Evolutionary conservation across 306 rosid species (phyloP), one percentile per base, ranked within the genome.

Genomic region (Calophaca sinica): DNA sequence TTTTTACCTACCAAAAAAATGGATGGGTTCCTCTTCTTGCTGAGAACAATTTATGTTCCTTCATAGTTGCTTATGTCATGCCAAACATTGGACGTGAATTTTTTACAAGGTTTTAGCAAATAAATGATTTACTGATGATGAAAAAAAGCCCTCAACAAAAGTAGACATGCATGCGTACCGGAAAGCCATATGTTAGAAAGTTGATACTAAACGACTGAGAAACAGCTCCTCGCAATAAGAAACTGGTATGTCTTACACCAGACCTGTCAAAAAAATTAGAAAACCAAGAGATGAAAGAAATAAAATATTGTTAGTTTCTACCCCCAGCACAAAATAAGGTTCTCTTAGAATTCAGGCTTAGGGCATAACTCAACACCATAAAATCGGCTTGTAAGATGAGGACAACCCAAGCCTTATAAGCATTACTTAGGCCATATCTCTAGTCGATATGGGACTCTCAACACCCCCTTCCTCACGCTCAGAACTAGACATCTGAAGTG

Each of bases 151-250:
- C 14, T 11, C 20, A 77, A 39, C 53, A 50, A 38, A 77, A 60
- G 44, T 13, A 75, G 77, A 55, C 45, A 66, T 20, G 26, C 26
- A 74, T 44, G 72, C 68, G 68, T 91, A 93, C 98, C 92, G 97
- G 98, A 77, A 93, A 91, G 75, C 98, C 98, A 64, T 93, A 91
- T 75, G 96, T 85, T 83, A 93, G 90, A 87, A 90, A 93, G 93
- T 93, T 93, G 42, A 91, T 89, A 46, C 89, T 81, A 76, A 93
- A 93, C 64, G 89, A 84, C 80, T 68, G 90, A 63, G 90, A 91
- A 81, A 93, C 96, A 26, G 86, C 88, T 83, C 96, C 92, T 59
- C 76, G 88, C 72, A 91, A 78, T 51, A 89, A 79, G 76, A 91
- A 86, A 76, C 86, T 86, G 62, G 85, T 81, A 74, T 85, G 96